Percentiles rank a stretch among this genome's conserved stretches.
phyloP scores from a whole-genome alignment of 2,329 filamentous ascomycete genomes.

The Chaetomiaceae sp. region DNA sequence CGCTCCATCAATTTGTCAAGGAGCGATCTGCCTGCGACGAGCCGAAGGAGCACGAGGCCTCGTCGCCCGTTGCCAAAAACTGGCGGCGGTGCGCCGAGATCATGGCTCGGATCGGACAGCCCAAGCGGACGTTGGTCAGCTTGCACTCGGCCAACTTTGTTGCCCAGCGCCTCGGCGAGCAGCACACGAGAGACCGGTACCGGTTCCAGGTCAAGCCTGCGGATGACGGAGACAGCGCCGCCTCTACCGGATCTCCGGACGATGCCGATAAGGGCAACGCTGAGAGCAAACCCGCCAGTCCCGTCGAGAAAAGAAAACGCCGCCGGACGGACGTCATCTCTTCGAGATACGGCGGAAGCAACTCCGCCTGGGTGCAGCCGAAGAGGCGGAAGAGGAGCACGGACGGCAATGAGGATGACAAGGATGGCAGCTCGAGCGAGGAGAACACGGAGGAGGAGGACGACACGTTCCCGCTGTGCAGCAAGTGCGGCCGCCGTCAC shows the following conservation, averaged over 20 bases:
- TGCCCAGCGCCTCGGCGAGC: slow-evolving; percentile 25
- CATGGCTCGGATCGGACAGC: slow-evolving; percentile 4
- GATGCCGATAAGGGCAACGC: neutral
- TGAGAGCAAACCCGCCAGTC: neutral
- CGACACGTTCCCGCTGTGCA: neutral
- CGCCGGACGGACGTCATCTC: slow-evolving; percentile 1
- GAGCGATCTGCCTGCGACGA: slow-evolving; percentile 21
- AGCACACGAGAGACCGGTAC: slow-evolving; percentile 14
- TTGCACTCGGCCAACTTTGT: slow-evolving; percentile 47
- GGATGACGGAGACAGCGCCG: slow-evolving; percentile 6
- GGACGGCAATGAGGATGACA: neutral
- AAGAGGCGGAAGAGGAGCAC: neutral
- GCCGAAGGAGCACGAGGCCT: slow-evolving; percentile 10
- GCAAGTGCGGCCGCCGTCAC: neutral
- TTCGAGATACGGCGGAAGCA: neutral
- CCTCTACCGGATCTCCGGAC: neutral
- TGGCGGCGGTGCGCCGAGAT: slow-evolving; percentile 23
- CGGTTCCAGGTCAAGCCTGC: slow-evolving; percentile 10
- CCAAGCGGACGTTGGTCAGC: slow-evolving; percentile 45
- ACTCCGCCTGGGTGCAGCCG: neutral
- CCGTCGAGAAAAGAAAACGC: neutral
- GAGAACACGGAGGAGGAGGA: neutral
- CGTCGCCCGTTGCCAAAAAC: slow-evolving; percentile 8
- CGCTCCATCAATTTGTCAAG: slow-evolving; percentile 9
- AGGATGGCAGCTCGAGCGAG: neutral